Base-by-base conservation (phyloP, 139 green algal genomes). In the Microglena sp. region DNA sequence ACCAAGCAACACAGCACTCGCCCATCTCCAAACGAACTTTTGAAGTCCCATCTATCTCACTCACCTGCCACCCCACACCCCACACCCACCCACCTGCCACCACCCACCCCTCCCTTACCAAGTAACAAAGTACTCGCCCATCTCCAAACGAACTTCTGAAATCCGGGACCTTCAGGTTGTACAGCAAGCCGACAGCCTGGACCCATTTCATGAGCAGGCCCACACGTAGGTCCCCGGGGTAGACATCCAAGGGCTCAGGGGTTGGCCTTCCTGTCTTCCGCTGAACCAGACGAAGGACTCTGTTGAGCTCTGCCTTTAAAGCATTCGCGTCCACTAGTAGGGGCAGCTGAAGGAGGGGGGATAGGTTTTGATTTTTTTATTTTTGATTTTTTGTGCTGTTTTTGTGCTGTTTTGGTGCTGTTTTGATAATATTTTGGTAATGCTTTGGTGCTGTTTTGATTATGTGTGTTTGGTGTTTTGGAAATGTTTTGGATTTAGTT, bases 1-100 rank as follows among this genome's bases (percentile, higher is more conserved):
- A 92, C 81, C 75, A 95, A 67, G 33, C 86, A 70, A 66, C 88
- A 94, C 18, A 94, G 80, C 11, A 73, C 81, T 4, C 74, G 66
- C 0, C 87, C 88, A 57, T 95, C 88, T 0, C 68, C 81, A 69
- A 95, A 89, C 29, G 64, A 75, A 8, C 62, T 67, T 6, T 50
- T 11, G 40, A 18, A n/a, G n/a, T n/a, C n/a, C n/a, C 40, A n/a
- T n/a, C n/a, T 18, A n/a, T 27, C 8, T 46, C 62, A 63, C 6
- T 11, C 56, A 33, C 45, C n/a, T 26, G 6, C 44, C n/a, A n/a
- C n/a, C n/a, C n/a, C n/a, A n/a, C n/a, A n/a, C n/a, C n/a, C n/a
- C n/a, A n/a, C n/a, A n/a, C n/a, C n/a, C n/a, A n/a, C n/a, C n/a
- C n/a, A n/a, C n/a, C n/a, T n/a, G n/a, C n/a, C n/a, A n/a, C n/a